These are phyloP conservation scores for Medicago lupulina DNA, from an alignment of 306 rosid species.

Conservation along the genomic window DNA sequence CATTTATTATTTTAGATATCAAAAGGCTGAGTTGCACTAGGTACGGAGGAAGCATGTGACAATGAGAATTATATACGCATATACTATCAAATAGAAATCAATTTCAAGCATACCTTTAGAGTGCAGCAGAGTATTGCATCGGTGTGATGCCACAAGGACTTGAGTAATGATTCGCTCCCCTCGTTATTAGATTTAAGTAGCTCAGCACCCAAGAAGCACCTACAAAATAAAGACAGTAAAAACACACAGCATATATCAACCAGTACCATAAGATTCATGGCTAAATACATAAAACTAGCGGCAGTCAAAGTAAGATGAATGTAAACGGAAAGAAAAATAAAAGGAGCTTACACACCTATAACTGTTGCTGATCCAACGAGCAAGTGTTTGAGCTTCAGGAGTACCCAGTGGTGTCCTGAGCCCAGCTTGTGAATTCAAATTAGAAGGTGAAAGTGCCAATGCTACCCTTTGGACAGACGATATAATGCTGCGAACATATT, in stretches of 20 bases:
- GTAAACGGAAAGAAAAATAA: not conserved
- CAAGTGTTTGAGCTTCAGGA: slow-evolving; percentile 98
- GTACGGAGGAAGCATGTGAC: not conserved
- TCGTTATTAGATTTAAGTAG: slow-evolving; percentile 72
- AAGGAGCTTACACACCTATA: slow-evolving; percentile 64
- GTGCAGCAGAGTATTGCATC: slow-evolving; percentile 95
- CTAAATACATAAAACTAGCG: not conserved
- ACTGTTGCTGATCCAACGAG: slow-evolving; percentile 97
- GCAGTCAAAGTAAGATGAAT: not conserved
- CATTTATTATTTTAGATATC: not conserved
- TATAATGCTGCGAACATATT: slow-evolving; percentile 94
- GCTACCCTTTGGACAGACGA: slow-evolving; percentile 99
- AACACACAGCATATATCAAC: slow-evolving; percentile 22
- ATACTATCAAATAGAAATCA: slow-evolving; percentile 12
- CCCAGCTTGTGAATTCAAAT: slow-evolving; percentile 86
- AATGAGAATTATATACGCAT: not conserved
- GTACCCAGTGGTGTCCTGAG: slow-evolving; percentile 88
- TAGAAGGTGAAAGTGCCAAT: slow-evolving; percentile 93
- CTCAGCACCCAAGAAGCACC: slow-evolving; percentile 91
- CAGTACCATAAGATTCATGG: not conserved
- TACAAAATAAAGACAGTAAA: slow-evolving; percentile 44
- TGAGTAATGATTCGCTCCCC: slow-evolving; percentile 78
- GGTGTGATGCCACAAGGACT: slow-evolving; percentile 93
- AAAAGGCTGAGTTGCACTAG: not conserved
- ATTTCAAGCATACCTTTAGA: slow-evolving; percentile 63